Percentiles rank a stretch among this genome's conserved stretches.
phyloP scores from a whole-genome alignment of 1,284 basidiomycete genomes.

The Trichosporon coremiiforme region DNA sequence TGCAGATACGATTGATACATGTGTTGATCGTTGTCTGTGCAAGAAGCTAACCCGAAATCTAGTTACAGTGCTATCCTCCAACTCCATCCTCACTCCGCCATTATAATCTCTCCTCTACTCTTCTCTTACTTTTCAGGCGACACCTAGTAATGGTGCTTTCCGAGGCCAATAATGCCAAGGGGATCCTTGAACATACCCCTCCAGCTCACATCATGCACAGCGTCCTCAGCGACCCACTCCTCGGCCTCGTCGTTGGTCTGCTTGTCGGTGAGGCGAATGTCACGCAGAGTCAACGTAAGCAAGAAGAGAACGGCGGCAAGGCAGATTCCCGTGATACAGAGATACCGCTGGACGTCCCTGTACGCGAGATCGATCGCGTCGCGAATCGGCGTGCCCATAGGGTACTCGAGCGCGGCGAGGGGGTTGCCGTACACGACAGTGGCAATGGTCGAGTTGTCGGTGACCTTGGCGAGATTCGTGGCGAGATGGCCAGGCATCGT shows the following conservation, averaged over 20 bases:
- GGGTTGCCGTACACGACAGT: constrained; percentile 50
- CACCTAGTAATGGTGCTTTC: constrained; percentile 4
- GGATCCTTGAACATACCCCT: constrained; percentile 5
- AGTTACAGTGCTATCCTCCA: not conserved
- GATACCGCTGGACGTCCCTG: constrained; percentile 44
- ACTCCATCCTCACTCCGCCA: not conserved
- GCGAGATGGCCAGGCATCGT: constrained; percentile 33
- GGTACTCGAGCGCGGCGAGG: constrained; percentile 41
- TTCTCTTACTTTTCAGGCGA: not conserved
- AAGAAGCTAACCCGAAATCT: too few species aligned
- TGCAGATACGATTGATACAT: not conserved
- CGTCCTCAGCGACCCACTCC: constrained; percentile 20
- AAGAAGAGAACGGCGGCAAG: constrained; percentile 39
- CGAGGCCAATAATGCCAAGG: constrained; percentile 7
- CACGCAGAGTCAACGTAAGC: constrained; percentile 36
- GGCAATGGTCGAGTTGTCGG: constrained; percentile 47
- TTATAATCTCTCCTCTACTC: not conserved
- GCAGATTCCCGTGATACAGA: constrained; percentile 51
- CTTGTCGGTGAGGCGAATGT: constrained; percentile 44
- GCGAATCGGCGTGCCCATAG: constrained; percentile 50
- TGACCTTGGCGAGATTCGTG: constrained; percentile 26
- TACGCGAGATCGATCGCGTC: constrained; percentile 46
- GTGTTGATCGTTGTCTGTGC: not conserved
- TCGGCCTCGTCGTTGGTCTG: constrained; percentile 45
- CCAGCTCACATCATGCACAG: not conserved